phyloP scores from a whole-genome alignment of 2,329 filamentous ascomycete species.

The Rutstroemia sydowiana region DNA sequence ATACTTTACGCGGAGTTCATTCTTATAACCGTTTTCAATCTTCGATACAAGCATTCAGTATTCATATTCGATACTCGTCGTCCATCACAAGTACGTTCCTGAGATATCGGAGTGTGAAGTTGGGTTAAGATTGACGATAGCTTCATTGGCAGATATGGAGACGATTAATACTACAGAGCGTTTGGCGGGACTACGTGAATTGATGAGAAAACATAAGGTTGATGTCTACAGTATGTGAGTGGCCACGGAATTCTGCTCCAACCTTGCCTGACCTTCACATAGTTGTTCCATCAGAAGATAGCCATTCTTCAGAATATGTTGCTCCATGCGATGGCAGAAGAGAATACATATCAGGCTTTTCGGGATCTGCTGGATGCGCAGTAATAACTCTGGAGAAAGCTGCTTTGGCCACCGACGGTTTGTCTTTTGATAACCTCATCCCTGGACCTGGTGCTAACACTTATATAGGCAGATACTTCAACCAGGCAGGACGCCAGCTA shows the following conservation, averaged over 20 bases:
- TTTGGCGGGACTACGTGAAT: constrained; percentile 65
- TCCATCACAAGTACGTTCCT: constrained; percentile 10
- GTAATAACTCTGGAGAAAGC: constrained; percentile 82
- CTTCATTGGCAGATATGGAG: constrained; percentile 50
- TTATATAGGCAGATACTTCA: constrained; percentile 74
- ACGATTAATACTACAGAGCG: constrained; percentile 71
- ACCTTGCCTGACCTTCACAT: constrained; percentile 28
- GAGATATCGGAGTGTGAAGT: not conserved
- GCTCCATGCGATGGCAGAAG: constrained; percentile 88
- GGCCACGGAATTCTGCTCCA: constrained; percentile 8
- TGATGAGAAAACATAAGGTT: constrained; percentile 82
- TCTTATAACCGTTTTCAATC: constrained; percentile 2
- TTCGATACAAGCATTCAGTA: constrained; percentile 15
- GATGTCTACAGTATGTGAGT: constrained; percentile 77
- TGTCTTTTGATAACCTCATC: not conserved
- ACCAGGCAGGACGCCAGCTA: constrained; percentile 85
- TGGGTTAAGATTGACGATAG: not conserved
- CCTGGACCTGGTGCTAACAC: not conserved
- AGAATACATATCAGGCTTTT: constrained; percentile 89
- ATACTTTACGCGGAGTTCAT: constrained; percentile 13
- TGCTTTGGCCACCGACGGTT: constrained; percentile 77
- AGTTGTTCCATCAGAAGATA: constrained; percentile 97
- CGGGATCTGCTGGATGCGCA: constrained; percentile 88
- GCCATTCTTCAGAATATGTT: constrained; percentile 96
- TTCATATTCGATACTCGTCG: constrained; percentile 21